These are phyloP conservation scores for Tritrichomonas foetus DNA, from an alignment of 208 protist species.

Conservation along the genomic window DNA sequence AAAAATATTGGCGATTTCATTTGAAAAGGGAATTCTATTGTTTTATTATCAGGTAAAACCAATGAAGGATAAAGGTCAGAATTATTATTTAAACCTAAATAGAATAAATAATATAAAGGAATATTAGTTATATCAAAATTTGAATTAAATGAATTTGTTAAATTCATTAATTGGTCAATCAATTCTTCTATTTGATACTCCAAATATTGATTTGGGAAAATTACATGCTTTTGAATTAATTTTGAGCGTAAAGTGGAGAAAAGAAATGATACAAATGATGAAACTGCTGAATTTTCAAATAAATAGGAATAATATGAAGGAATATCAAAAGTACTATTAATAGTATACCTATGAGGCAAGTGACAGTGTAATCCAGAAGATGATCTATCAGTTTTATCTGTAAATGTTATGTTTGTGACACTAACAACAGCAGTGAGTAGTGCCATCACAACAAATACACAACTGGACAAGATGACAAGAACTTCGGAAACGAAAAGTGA, in stretches of 20 bases:
- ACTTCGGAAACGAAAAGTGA: not conserved
- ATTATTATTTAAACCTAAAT: too few species aligned
- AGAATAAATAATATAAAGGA: too few species aligned
- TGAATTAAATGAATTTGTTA: too few species aligned
- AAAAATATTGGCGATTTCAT: not conserved
- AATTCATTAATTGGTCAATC: too few species aligned
- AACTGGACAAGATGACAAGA: not conserved
- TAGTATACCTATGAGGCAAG: not conserved
- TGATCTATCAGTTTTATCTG: not conserved
- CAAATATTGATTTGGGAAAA: too few species aligned
- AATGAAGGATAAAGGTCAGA: too few species aligned
- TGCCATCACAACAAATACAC: not conserved
- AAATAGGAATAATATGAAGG: too few species aligned
- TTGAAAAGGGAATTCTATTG: too few species aligned
- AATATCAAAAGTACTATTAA: not conserved
- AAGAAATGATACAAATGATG: not conserved
- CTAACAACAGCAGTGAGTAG: not conserved
- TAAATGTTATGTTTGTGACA: not conserved
- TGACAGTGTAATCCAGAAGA: not conserved
- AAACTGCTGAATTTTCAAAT: not conserved
- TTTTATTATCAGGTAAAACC: too few species aligned
- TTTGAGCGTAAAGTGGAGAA: not conserved
- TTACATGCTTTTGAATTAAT: too few species aligned
- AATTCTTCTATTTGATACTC: too few species aligned
- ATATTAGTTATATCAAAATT: too few species aligned